Evolutionary conservation across 2,329 filamentous ascomycete species (phyloP).

Genomic region (Sordariomycetes sp.): DNA sequence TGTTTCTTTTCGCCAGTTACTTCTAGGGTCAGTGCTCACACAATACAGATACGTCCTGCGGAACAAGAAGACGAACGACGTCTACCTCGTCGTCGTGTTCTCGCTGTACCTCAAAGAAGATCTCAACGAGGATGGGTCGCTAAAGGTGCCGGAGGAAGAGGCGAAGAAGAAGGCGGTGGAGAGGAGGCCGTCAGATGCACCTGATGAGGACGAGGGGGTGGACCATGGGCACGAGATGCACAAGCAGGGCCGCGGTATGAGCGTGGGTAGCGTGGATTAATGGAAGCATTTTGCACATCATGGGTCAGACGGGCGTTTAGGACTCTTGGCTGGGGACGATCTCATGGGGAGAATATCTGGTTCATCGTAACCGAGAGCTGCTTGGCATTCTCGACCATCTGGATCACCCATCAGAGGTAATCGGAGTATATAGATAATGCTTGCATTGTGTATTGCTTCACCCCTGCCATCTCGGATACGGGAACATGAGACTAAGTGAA

Average conservation of each 20-base stretch:
- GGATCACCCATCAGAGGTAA: not conserved
- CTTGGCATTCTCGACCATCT: too few species aligned
- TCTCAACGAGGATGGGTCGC: conserved; percentile 41
- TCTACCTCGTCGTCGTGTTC: conserved; percentile 74
- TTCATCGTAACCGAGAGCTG: too few species aligned
- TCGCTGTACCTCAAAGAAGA: conserved; percentile 60
- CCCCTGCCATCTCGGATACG: too few species aligned
- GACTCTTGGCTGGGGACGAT: not conserved
- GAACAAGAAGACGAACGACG: conserved; percentile 57
- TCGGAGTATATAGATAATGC: not conserved
- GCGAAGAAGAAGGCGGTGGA: conserved; percentile 11
- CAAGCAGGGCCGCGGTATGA: conserved; percentile 19
- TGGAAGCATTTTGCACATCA: not conserved
- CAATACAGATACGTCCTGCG: conserved; percentile 56
- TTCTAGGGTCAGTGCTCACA: not conserved
- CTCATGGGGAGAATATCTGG: too few species aligned
- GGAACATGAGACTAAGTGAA: too few species aligned
- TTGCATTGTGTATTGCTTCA: too few species aligned
- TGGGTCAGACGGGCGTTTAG: not conserved
- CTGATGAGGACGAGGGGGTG: conserved; percentile 10
- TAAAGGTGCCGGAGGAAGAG: conserved; percentile 12
- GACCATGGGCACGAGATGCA: conserved; percentile 20
- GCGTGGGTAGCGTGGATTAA: conserved; percentile 30
- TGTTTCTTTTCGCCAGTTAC: not conserved
- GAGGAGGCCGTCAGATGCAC: conserved; percentile 2